Conservation (phyloP, 495 filamentous ascomycete species). For the Acidiella bohemica region DNA sequence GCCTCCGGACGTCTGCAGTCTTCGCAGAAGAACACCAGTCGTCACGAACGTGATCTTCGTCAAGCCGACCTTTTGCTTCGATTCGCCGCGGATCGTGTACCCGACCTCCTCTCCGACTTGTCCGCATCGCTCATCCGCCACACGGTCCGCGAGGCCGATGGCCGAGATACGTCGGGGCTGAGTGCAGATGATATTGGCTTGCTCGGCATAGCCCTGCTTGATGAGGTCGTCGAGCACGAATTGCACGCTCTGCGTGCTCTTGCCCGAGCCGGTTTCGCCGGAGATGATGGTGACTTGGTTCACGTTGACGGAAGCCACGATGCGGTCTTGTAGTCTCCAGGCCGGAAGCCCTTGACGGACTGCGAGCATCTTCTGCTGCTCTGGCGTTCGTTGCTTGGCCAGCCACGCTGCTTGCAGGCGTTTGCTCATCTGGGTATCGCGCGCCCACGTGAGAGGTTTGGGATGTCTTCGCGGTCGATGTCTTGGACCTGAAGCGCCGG, state of each 20-base stretch:
- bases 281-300: conserved; percentile 91
- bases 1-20: conserved; percentile 75
- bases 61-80: conserved; percentile 46
- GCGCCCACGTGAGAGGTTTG: conserved; percentile 27
- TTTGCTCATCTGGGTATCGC: conserved; percentile 31
- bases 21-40: conserved; percentile 83
- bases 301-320: conserved; percentile 55
- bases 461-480: conserved; percentile 7
- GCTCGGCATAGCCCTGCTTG: conserved; percentile 52
- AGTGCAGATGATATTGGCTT: conserved; percentile 88
- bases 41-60: conserved; percentile 95
- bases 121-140: conserved; percentile 79
- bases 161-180: conserved; percentile 93
- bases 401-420: conserved; percentile 40
- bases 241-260: conserved; percentile 93
- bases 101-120: conserved; percentile 78
- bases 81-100: conserved; percentile 89
- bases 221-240: conserved; percentile 92
- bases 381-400: conserved; percentile 39
- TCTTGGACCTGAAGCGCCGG: conserved; percentile 10
- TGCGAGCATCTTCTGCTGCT: conserved; percentile 55
- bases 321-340: conserved; percentile 66
- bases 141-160: conserved; percentile 82
- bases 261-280: conserved; percentile 91
- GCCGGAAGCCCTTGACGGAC: conserved; percentile 66